A percentile compares a stretch with the other conserved stretches of the same genome.
phyloP scores from a whole-genome alignment of 768 basidiomycete genomes.

The Pulveroboletus ravenelii region DNA sequence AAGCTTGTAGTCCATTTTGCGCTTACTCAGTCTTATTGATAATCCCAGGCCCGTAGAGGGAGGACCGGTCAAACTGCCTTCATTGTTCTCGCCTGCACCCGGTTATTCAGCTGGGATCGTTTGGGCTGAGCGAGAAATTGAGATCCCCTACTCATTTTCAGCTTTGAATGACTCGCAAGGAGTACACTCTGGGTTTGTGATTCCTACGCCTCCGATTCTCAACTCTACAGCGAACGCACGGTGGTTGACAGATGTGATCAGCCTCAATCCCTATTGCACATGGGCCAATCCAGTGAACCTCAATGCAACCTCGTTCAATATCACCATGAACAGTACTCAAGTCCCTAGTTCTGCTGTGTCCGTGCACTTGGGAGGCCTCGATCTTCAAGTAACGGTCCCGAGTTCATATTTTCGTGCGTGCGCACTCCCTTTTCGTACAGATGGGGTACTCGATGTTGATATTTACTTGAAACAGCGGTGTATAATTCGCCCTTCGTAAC shows the following conservation, averaged over 20 bases:
- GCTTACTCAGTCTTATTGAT: neutral
- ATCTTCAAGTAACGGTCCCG: conserved; percentile 13
- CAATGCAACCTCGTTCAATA: conserved; percentile 11
- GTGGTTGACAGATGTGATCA: conserved; percentile 22
- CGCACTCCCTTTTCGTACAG: neutral
- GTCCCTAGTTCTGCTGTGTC: conserved; percentile 1
- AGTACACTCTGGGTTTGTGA: conserved; percentile 5
- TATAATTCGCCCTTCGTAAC: conserved; percentile 5
- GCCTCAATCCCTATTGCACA: conserved; percentile 18
- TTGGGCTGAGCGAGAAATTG: conserved; percentile 16
- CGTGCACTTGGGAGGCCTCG: conserved; percentile 2
- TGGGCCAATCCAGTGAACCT: conserved; percentile 20
- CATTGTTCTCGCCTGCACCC: conserved; percentile 5
- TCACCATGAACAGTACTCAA: conserved; percentile 12
- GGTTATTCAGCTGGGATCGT: conserved; percentile 11
- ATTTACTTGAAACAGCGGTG: neutral
- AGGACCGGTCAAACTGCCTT: neutral
- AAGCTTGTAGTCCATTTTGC: neutral
- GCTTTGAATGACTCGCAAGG: conserved; percentile 10
- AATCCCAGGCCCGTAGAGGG: conserved; percentile 7
- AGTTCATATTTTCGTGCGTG: conserved; percentile 15
- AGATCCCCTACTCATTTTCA: conserved; percentile 11
- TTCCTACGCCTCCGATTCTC: conserved; percentile 8
- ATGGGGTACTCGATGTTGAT: neutral
- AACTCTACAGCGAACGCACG: conserved; percentile 15